These are phyloP conservation scores for Phialophora macrospora DNA, from an alignment of 2,329 filamentous ascomycete genomes.

Conservation along the genomic window DNA sequence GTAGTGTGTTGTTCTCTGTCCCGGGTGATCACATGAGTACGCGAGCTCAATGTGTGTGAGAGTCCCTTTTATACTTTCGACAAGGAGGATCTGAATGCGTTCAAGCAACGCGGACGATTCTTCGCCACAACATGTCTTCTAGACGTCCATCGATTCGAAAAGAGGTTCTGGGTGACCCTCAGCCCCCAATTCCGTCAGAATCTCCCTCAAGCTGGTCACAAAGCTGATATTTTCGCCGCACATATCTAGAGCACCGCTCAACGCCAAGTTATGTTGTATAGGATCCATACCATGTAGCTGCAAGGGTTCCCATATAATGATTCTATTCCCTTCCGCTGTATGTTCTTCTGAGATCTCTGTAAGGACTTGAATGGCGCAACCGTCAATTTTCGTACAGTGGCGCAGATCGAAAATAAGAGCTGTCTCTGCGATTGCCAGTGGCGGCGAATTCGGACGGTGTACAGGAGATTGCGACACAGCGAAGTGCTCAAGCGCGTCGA, in stretches of 20 bases:
- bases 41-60: background rate
- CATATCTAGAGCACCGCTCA: background rate
- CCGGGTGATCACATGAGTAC: background rate
- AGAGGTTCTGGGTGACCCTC: background rate
- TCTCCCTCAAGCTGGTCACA: slow-evolving; percentile 8
- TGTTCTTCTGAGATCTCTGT: slow-evolving; percentile 12
- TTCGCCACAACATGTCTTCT: background rate
- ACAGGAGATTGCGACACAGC: too few species aligned
- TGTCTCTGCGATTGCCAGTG: background rate
- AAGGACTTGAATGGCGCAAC: slow-evolving; percentile 16
- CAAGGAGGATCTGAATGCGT: background rate
- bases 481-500: slow-evolving; percentile 6
- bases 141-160: slow-evolving; percentile 7
- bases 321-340: background rate
- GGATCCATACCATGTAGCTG: background rate
- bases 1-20: too few species aligned
- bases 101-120: background rate
- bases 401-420: slow-evolving; percentile 15
- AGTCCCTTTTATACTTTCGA: too few species aligned
- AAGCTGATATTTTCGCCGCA: background rate
- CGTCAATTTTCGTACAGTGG: slow-evolving; percentile 14
- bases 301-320: slow-evolving; percentile 16
- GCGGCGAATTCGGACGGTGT: background rate
- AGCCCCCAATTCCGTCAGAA: background rate
- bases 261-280: background rate